Conservation (phyloP, 2,329 filamentous ascomycete genomes). For the Xylaria multiplex region DNA sequence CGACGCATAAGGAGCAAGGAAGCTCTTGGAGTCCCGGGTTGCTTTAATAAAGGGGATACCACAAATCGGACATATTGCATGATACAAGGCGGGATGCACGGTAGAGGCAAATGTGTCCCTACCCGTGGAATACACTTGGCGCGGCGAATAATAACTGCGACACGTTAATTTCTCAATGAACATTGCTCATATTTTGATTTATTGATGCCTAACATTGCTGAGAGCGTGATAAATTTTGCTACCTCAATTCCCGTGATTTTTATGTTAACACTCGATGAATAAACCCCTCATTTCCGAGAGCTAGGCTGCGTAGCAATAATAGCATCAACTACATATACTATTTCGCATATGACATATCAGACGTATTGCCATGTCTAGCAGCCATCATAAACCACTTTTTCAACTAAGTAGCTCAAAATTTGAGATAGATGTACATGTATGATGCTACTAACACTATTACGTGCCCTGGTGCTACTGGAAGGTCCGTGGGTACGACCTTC, state of each 20-base stretch:
- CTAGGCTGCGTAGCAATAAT: not conserved
- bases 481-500: not conserved
- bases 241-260: not conserved
- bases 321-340: not conserved
- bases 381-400: not conserved
- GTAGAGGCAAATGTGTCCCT: conserved; percentile 1
- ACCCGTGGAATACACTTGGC: conserved; percentile 6
- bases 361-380: no score
- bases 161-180: conserved; percentile 4
- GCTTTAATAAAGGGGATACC: conserved; percentile 33
- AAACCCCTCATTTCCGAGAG: not conserved
- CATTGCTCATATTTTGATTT: not conserved
- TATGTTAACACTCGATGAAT: not conserved
- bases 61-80: conserved; percentile 32
- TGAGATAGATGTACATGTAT: not conserved
- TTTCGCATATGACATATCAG: not conserved
- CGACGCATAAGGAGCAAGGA: conserved; percentile 30
- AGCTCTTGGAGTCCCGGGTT: conserved; percentile 34
- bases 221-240: not conserved
- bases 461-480: not conserved
- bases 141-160: conserved; percentile 14
- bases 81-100: conserved; percentile 17
- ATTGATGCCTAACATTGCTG: not conserved
- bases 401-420: not conserved
- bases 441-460: not conserved